Base-by-base conservation (phyloP, 805 yeast genomes). In the Jamesozyma jinghongensis region DNA sequence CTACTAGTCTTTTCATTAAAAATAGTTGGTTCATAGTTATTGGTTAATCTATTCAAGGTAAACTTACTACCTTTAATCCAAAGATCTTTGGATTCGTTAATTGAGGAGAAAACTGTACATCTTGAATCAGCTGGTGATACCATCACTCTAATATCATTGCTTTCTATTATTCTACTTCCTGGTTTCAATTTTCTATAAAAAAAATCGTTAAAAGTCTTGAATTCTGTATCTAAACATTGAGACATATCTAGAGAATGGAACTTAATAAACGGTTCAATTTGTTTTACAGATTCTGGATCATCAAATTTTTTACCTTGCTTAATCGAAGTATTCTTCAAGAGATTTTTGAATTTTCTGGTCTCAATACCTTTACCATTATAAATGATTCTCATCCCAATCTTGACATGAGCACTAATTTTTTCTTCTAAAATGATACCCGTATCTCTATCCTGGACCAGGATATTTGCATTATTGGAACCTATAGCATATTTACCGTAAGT, bases 361-460 rank as follows among this genome's bases (percentile, higher is more conserved):
- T 75, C 81, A 51, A 67, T 66, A 30, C 79, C 73, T 45, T 81
- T 73, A 2, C 94, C 90, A 51, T 80, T 77, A 61, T 90, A 90
- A 2, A 90, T 65, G 34, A 90, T 62, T 34, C 96, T 62, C 40
- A 90, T 90, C 0, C 97, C 98, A 29, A 92, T 57, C 37, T 96
- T 69, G 10, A 92, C 92, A 52, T 85, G 85, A 1, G 84, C 76
- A 43, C 88, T 80, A 84, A 92, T 90, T 53, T 86, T 86, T 53
- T 90, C 98, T 57, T 90, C 97, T 54, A 83, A 62, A n/a, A 90
- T 77, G 35, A 85, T 73, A 0, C 98, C 98, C 0, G 96, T 81
- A 14, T 73, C 68, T 45, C 98, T 70, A 58, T 92, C 97, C 59
- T 92, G 97, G 2, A 90, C 97, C 37, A 92, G 67, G 25, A 92